Evolutionary conservation across 257 asterid species (phyloP).

Genomic region (Nicotiana knightiana): DNA sequence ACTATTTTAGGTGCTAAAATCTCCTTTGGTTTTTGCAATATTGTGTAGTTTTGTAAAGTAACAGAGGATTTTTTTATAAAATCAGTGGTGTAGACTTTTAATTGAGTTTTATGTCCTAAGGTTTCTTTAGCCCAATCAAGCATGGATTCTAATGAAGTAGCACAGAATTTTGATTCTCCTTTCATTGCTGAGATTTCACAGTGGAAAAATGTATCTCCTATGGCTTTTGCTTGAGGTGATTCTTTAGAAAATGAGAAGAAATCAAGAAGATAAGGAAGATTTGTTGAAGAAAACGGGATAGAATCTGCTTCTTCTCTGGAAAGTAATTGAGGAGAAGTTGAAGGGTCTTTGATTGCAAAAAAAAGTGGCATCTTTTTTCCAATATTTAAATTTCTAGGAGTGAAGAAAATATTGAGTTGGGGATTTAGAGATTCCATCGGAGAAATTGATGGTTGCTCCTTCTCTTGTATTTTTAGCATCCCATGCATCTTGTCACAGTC

Average conservation of each 20-base stretch:
- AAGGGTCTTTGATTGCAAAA: constrained; percentile 44
- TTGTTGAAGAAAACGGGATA: constrained; percentile 57
- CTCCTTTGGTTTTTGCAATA: constrained; percentile 28
- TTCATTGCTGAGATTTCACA: constrained; percentile 52
- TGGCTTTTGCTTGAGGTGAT: constrained; percentile 62
- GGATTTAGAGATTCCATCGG: constrained; percentile 27
- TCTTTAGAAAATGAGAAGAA: constrained; percentile 38
- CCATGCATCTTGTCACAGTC: background rate
- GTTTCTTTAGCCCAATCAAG: constrained; percentile 36
- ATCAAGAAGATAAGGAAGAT: constrained; percentile 36
- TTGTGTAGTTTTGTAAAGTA: constrained; percentile 54
- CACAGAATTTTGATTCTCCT: constrained; percentile 75
- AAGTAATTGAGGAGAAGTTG: constrained; percentile 55
- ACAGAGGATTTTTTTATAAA: constrained; percentile 24
- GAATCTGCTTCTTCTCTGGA: constrained; percentile 53
- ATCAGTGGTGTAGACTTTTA: constrained; percentile 43
- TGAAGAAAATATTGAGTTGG: constrained; percentile 55
- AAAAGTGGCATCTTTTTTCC: constrained; percentile 50
- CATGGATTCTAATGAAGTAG: constrained; percentile 67
- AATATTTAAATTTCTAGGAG: constrained; percentile 29
- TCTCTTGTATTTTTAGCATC: background rate
- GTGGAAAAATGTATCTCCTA: constrained; percentile 53
- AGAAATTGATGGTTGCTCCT: constrained; percentile 14
- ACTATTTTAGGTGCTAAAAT: constrained; percentile 32
- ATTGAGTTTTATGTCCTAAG: constrained; percentile 24